Base-by-base conservation (phyloP, 208 protist species). In the Crithidia thermophila region DNA sequence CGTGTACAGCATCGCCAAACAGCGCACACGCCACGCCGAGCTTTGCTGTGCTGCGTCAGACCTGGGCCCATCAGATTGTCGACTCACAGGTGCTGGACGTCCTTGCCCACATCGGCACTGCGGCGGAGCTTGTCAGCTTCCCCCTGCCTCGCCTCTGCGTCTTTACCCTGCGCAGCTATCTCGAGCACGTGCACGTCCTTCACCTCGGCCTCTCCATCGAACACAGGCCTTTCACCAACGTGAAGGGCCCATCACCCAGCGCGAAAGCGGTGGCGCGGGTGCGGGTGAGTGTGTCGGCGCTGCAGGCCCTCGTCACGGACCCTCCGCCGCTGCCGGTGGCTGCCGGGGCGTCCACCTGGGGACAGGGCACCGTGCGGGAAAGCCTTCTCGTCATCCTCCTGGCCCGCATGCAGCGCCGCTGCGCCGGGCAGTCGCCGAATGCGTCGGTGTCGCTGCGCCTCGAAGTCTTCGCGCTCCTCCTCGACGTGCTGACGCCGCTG, bases 41-140 rank as follows among this genome's bases (percentile, higher is more conserved):
- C 31, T 27, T 36, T 16, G 27, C 42, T 8, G 40, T 31, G 31
- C 47, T 30, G 0, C 60, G 46, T 13, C 47, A 37, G 9, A 42
- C 51, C 18, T 69, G 63, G 63, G n/a, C 30, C 10, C 52, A 58
- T n/a, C 51, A 60, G 13, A 69, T 69, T 16, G 30, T 18, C 8
- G 63, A 69, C 39, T 69, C 63, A n/a, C 63, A 56, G 37, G 63
- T 69, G 28, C 42, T 69, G 51, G 63, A 69, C 18, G 51, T 69
- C 10, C 27, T 69, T 16, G 63, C 51, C 1, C 49, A 60, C 63
- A 47, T 69, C 51, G 63, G 63, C 51, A 69, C 63, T 1, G 49
- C 63, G 18, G 63, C 63, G 5, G 63, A 69, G 40, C 51, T 69
- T n/a, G 63, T 60, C 8, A 23, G 30, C 8, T 60, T 42, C 23